A percentile compares a stretch with the other conserved stretches of the same genome.
Conservation (phyloP, 495 filamentous ascomycete genomes). For the Aspergillus conjunctus region DNA sequence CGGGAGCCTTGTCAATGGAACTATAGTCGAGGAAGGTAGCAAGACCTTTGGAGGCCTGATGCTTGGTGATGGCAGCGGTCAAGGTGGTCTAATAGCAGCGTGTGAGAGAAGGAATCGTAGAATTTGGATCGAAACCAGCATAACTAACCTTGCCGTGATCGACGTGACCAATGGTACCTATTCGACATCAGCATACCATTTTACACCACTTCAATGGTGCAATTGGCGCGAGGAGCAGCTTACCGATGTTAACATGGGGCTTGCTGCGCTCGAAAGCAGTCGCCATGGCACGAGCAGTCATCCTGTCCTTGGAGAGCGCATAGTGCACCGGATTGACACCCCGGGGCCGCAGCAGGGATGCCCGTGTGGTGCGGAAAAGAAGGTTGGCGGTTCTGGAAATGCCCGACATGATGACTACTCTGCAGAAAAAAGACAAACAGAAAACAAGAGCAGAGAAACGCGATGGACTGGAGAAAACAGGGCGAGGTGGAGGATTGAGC, state of each 20-base stretch:
- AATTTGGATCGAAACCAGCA: constrained; percentile 18
- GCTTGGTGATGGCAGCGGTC: constrained; percentile 97
- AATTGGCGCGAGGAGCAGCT: constrained; percentile 17
- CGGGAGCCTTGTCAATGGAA: constrained; percentile 96
- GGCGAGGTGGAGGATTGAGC: constrained; percentile 26
- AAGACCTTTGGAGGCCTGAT: constrained; percentile 88
- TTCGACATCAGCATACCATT: constrained; percentile 18
- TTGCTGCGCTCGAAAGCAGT: constrained; percentile 85
- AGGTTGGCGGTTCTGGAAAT: constrained; percentile 67
- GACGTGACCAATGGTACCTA: constrained; percentile 97
- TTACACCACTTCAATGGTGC: constrained; percentile 15
- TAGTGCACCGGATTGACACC: constrained; percentile 68
- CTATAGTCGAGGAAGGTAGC: constrained; percentile 95
- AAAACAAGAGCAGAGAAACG: constrained; percentile 39
- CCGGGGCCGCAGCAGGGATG: constrained; percentile 61
- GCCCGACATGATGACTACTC: constrained; percentile 60
- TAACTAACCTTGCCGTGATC: constrained; percentile 93
- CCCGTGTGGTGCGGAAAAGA: constrained; percentile 67
- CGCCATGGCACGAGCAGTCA: constrained; percentile 71
- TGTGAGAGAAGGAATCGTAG: constrained; percentile 27
- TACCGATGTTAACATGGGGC: constrained; percentile 98
- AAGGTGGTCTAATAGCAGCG: constrained; percentile 79
- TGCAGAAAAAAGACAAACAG: constrained; percentile 38
- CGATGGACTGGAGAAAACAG: constrained; percentile 33
- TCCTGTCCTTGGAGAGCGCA: constrained; percentile 66